Evolutionary conservation across 768 basidiomycete genomes (phyloP).

Genomic region (Fomitopsis pulvina): DNA sequence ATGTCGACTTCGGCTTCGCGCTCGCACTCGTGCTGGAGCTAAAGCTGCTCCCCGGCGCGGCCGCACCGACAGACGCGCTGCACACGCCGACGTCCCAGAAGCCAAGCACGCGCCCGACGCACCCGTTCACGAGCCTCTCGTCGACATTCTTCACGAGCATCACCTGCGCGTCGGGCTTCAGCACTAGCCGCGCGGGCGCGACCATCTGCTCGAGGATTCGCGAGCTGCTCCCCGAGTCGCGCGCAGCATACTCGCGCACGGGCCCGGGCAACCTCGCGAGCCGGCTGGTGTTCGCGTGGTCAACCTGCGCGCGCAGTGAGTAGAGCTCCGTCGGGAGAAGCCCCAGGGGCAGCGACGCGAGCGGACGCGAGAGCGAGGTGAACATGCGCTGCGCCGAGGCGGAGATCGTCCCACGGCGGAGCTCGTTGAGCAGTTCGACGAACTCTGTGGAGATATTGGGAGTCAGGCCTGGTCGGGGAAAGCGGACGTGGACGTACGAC

Average conservation of each 20-base stretch:
- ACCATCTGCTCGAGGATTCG: constrained; percentile 58
- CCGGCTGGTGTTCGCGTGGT: constrained; percentile 50
- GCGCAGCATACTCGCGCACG: constrained; percentile 37
- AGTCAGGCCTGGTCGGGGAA: neutral
- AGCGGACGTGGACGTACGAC: constrained; percentile 7
- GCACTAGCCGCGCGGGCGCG: constrained; percentile 44
- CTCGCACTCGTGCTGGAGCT: neutral
- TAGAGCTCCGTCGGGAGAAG: constrained; percentile 50
- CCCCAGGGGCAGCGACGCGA: constrained; percentile 19
- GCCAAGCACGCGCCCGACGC: constrained; percentile 53
- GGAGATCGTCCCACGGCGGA: constrained; percentile 56
- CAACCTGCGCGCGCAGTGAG: constrained; percentile 64
- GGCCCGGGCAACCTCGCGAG: constrained; percentile 41
- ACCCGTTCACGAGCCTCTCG: constrained; percentile 60
- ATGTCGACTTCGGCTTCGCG: constrained; percentile 12
- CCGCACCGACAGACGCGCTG: constrained; percentile 11
- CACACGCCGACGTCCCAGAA: constrained; percentile 32
- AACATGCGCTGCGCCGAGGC: constrained; percentile 40
- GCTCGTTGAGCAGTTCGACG: constrained; percentile 68
- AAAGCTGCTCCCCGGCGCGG: neutral
- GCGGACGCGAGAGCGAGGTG: constrained; percentile 36
- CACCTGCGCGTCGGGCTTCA: constrained; percentile 58
- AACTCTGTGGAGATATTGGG: constrained; percentile 37
- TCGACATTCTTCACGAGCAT: constrained; percentile 71
- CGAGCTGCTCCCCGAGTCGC: constrained; percentile 43